These are phyloP conservation scores for Atkinsonella texensis DNA, from an alignment of 2,329 filamentous ascomycete species.

Conservation along the genomic window DNA sequence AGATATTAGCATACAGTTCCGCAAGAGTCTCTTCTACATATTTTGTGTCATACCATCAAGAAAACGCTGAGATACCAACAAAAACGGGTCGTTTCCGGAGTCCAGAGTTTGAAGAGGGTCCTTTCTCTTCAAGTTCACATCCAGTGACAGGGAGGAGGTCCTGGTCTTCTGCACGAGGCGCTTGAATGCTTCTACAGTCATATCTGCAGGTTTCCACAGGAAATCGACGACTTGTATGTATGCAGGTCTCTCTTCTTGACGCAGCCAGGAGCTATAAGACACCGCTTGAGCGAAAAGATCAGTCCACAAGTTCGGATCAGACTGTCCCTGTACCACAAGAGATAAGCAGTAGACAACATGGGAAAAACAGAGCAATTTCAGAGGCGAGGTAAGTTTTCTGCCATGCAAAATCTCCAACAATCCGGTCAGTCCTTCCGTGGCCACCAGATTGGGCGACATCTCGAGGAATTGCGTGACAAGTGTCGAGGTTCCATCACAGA, in stretches of 20 bases:
- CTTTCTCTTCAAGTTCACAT: conserved; percentile 30
- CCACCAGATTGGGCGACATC: conserved; percentile 28
- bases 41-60: conserved; percentile 33
- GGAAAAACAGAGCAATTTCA: conserved; percentile 37
- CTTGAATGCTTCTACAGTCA: conserved; percentile 18
- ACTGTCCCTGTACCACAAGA: conserved; percentile 31
- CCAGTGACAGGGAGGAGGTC: conserved; percentile 9
- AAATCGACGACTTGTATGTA: conserved; percentile 32
- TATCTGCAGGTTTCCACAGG: conserved; percentile 36
- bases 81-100: conserved; percentile 23
- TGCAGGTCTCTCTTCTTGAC: conserved; percentile 20
- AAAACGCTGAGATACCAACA: conserved; percentile 32
- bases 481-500: conserved; percentile 25
- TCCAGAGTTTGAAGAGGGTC: conserved; percentile 15
- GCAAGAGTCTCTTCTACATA: background rate
- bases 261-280: conserved; percentile 29
- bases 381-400: conserved; percentile 23
- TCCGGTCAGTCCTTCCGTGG: conserved; percentile 27
- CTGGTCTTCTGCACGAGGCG: conserved; percentile 14
- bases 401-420: conserved; percentile 29
- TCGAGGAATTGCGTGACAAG: conserved; percentile 26
- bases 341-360: conserved; percentile 41
- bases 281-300: conserved; percentile 36
- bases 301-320: conserved; percentile 21
- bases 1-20: background rate